Base-by-base conservation (phyloP, 1,139 yeast species). In the Sugiyamaella neomexicana region DNA sequence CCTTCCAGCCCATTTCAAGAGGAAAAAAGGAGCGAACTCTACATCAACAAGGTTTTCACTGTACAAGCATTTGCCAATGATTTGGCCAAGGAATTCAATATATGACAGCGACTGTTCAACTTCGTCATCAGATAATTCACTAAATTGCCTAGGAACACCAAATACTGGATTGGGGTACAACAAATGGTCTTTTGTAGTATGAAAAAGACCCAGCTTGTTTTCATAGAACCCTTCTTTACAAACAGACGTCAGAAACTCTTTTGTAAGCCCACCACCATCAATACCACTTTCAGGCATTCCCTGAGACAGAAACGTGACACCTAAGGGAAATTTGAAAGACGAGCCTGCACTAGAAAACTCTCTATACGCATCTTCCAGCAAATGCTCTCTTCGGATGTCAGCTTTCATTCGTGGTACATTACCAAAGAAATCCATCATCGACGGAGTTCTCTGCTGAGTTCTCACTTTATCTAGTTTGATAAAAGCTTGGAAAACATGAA, bases 231-330 rank as follows among this genome's bases (percentile, higher is more conserved):
- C 95, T 60, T 86, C 89, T 8, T 74, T 74, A 1, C 86, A 81
- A 0, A 89, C 84, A 49, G 86, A 76, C 1, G 93, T 89, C 54
- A 93, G 72, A 61, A 93, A 85, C 65, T 93, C 99, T 68, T 93
- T 91, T 0, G 98, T 91, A 20, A 93, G 75, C 1, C 99, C 99
- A 9, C 99, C 99, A 4, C 99, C 99, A 70, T 93, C 99, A 53
- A 93, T 86, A 0, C 99, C 99, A 0, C 87, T 93, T 64, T 87
- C 95, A 43, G 75, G 80, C 27, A 80, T 81, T 0, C 95, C 96
- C 56, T 85, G 81, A 65, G 88, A 87, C 50, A 74, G 75, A 64
- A 93, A 90, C 5, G 79, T 77, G 2, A 93, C 90, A 1, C 80
- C 75, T 13, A 91, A 70, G 37, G 75, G 77, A 23, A 78, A 68